Evolutionary conservation across 257 asterid genomes (phyloP).

Genomic region (Eucommia ulmoides): DNA sequence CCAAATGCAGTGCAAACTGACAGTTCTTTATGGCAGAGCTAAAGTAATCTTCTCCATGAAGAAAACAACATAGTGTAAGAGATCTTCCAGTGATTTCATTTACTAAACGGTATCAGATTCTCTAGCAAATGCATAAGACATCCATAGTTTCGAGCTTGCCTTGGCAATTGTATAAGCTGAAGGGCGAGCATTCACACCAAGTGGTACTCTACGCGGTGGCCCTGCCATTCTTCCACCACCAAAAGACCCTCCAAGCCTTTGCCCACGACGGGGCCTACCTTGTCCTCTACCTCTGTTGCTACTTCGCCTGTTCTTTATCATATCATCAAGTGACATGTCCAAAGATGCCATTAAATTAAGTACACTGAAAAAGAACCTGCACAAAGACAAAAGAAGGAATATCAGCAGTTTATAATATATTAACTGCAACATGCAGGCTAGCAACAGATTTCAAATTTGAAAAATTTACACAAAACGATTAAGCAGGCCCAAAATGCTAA

Average conservation of each 20-base stretch:
- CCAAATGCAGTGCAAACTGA: slow-evolving; percentile 21
- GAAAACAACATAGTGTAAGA: slow-evolving; percentile 19
- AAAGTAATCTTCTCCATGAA: slow-evolving; percentile 35
- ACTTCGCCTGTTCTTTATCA: slow-evolving; percentile 67
- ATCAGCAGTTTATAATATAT: no score
- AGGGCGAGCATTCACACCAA: slow-evolving; percentile 59
- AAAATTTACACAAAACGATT: no score
- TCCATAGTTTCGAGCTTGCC: slow-evolving; percentile 91
- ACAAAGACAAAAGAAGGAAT: no score
- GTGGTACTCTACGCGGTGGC: slow-evolving; percentile 58
- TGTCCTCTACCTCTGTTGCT: slow-evolving; percentile 50
- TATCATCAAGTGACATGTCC: slow-evolving; percentile 76
- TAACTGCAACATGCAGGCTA: no score
- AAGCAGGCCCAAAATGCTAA: no score
- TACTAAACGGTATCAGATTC: slow-evolving; percentile 35
- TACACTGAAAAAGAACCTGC: slow-evolving; percentile 4
- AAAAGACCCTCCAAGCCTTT: slow-evolving; percentile 50
- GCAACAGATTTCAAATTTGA: no score
- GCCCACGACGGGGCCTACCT: slow-evolving; percentile 56
- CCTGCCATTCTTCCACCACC: slow-evolving; percentile 77
- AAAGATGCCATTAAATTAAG: slow-evolving; percentile 63
- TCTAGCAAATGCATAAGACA: slow-evolving; percentile 51
- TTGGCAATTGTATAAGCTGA: slow-evolving; percentile 66
- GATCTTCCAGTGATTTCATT: slow-evolving; percentile 27
- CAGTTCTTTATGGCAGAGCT: slow-evolving; percentile 24